Evolutionary conservation across 768 basidiomycete genomes (phyloP), one percentile per base, ranked within the genome.

Genomic region (Leccinum longicurvipes): DNA sequence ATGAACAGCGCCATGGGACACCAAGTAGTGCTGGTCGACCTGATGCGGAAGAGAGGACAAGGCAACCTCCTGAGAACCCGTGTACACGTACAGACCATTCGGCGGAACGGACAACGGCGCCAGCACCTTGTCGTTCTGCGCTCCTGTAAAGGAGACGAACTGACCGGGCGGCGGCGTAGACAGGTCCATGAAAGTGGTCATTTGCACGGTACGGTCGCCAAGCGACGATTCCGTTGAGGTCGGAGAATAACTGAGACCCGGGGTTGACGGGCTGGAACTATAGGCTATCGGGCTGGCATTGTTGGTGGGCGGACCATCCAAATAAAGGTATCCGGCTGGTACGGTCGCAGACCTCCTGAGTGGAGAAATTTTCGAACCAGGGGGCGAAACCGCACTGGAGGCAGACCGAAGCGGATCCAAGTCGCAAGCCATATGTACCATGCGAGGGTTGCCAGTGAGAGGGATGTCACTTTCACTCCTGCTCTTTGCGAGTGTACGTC

Each of bases 221-320:
- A 77, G 71, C 6, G 80, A 80, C 0, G 80, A 84, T 54, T 82
- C 83, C 1, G 82, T 83, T 4, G 83, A 79, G 1, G 82, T 78
- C 0, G 85, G 85, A 0, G 85, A 85, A 49, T 81, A 81, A 11
- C 75, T 79, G 36, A 86, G 79, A 19, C 76, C 73, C 0, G 84
- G 84, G 0, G 82, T 84, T n/a, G 78, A 71, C 10, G 83, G 82
- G 59, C 77, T 78, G 10, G 64, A 56, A 47, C 60, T 59, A 46
- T 58, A 63, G 10, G 56, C 36, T 17, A 54, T 48, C 71, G 78
- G 58, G 65, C 69, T 71, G 32, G 34, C 24, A 19, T 57, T 29
- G 12, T 56, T 49, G n/a, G 21, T 45, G 32, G 42, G 2, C 5
- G 59, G 57, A 32, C 61, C 63, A 12, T 68, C 63, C 23, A 29